Conservation (phyloP, 2,329 filamentous ascomycete species). For the Ophiostoma populinum region DNA sequence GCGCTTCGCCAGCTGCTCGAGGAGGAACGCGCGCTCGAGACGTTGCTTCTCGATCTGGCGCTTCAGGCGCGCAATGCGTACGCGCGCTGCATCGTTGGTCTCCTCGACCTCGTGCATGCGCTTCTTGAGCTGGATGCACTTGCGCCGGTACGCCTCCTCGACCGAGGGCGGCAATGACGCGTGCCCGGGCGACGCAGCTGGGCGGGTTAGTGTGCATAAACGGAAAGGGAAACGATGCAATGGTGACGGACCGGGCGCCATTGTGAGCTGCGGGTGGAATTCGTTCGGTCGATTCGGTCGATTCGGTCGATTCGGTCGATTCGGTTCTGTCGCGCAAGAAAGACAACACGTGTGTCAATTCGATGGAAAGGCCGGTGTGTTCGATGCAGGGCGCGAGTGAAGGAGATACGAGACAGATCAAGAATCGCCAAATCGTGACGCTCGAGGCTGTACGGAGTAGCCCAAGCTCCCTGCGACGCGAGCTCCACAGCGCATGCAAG, state of each 20-base stretch:
- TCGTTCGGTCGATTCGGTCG: too few relatives aligned
- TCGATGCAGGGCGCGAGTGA: too few relatives aligned
- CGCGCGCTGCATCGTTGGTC: slow-evolving; percentile 68
- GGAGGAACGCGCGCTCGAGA: slow-evolving; percentile 61
- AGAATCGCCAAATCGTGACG: too few relatives aligned
- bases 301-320: too few relatives aligned
- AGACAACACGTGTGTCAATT: too few relatives aligned
- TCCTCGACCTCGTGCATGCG: slow-evolving; percentile 84
- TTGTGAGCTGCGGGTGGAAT: not conserved
- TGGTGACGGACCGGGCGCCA: slow-evolving; percentile 11
- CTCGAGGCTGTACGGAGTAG: not conserved
- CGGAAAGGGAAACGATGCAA: not conserved
- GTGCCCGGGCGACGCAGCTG: slow-evolving; percentile 2
- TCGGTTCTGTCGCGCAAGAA: too few relatives aligned
- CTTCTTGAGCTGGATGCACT: slow-evolving; percentile 88
- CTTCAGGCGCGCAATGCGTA: slow-evolving; percentile 63
- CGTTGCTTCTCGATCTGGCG: slow-evolving; percentile 84
- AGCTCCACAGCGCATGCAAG: not conserved
- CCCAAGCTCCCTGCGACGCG: not conserved
- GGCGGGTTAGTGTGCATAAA: not conserved
- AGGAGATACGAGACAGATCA: too few relatives aligned
- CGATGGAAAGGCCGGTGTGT: too few relatives aligned
- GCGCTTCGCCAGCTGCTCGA: slow-evolving; percentile 56
- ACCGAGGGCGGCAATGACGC: slow-evolving; percentile 67
- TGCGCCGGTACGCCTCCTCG: slow-evolving; percentile 86